A percentile compares a stretch with the other conserved stretches of the same genome.
phyloP scores from a whole-genome alignment of 768 basidiomycete genomes.

The Russula vinacea region DNA sequence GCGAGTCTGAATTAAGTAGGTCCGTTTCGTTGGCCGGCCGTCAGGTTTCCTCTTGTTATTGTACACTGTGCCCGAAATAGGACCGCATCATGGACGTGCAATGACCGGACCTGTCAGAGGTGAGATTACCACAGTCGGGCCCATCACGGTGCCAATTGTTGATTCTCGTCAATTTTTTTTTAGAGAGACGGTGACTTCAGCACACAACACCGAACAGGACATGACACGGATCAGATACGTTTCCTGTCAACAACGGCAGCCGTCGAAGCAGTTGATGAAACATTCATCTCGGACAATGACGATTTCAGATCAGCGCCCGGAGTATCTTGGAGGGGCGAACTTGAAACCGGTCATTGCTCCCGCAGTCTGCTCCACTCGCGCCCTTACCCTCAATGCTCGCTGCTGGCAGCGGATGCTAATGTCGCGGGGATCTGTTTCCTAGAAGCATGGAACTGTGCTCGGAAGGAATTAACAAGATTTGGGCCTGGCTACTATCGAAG shows the following conservation, averaged over 20 bases:
- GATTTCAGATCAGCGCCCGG: constrained; percentile 11
- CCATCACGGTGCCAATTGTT: not conserved
- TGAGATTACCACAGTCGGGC: not conserved
- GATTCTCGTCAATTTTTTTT: constrained; percentile 2
- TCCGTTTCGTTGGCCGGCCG: not conserved
- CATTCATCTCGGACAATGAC: not conserved
- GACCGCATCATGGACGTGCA: constrained; percentile 1
- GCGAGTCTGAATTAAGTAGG: no score
- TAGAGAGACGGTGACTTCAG: not conserved
- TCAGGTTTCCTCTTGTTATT: not conserved
- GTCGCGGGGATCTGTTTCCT: constrained; percentile 10
- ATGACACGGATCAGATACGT: not conserved
- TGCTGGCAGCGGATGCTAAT: not conserved
- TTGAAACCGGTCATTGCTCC: not conserved
- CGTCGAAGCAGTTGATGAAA: not conserved
- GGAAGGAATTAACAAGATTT: not conserved
- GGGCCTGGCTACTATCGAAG: not conserved
- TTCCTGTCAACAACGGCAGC: not conserved
- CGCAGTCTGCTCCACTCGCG: not conserved
- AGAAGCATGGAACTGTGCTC: not conserved
- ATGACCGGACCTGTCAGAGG: constrained; percentile 15
- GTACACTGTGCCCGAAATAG: not conserved
- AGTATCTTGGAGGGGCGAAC: not conserved
- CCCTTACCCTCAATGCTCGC: not conserved
- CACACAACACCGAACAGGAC: not conserved